phyloP scores from a whole-genome alignment of 805 yeast species.

The Saccharomycopsis sp. region DNA sequence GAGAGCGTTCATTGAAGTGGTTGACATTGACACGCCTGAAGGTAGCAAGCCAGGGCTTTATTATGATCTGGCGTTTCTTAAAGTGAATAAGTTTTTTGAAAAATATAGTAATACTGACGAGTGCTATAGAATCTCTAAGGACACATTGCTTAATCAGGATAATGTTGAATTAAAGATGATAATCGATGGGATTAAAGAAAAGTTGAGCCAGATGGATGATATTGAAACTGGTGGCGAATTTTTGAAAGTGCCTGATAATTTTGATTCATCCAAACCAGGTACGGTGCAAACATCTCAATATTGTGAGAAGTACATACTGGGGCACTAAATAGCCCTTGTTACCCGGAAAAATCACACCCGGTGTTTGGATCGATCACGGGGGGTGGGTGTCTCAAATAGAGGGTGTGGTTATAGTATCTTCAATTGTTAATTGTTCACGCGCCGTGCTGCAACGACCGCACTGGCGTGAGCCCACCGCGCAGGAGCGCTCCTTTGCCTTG shows the following conservation, averaged over 20 bases:
- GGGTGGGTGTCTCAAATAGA: no score
- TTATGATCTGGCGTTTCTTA: constrained; percentile 13
- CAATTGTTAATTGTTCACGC: no score
- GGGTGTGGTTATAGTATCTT: no score
- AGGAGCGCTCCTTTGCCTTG: no score
- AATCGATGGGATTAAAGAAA: no score
- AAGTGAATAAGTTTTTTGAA: constrained; percentile 7
- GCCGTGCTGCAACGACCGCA: no score
- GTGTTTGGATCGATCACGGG: no score
- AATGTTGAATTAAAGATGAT: background rate
- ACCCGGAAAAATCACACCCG: no score
- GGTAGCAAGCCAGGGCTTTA: background rate
- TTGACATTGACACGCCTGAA: constrained; percentile 30
- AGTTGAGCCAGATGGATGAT: no score
- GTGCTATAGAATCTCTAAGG: background rate
- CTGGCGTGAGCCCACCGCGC: no score
- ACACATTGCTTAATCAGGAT: constrained; percentile 2
- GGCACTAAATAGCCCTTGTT: background rate
- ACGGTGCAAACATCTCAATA: background rate
- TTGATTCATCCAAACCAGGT: background rate
- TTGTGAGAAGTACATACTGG: background rate
- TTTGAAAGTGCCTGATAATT: background rate
- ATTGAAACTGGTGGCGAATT: background rate
- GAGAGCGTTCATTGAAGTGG: constrained; percentile 48
- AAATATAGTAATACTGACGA: background rate